Base-by-base conservation (phyloP, 805 yeast genomes). In the Candida suzukii region DNA sequence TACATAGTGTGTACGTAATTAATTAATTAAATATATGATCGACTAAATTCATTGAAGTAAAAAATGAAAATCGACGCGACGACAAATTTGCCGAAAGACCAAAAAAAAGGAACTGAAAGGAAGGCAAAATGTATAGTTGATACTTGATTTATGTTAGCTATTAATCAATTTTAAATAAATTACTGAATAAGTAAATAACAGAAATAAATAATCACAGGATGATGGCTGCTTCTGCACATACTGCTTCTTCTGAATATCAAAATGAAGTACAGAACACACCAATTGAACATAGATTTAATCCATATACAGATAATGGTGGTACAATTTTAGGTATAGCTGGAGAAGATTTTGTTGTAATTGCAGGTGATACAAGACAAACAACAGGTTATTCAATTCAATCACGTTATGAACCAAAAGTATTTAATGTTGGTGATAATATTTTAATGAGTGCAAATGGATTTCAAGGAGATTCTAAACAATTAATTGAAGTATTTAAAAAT, bases 311-410 rank as follows among this genome's bases (percentile, higher is more conserved):
- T 64, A 88, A 90, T 55, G 99, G 99, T 54, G 99, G 99, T 56
- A 91, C 98, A 8, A 90, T 91, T 41, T 68, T 93, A 51, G 99
- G 98, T 40, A 93, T 93, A 64, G 97, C 99, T 1, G 99, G 99
- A 39, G 86, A 88, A 61, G 97, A 93, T 64, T 93, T 88, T 57
- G 96, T 96, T 17, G 93, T 93, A 28, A 71, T 93, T 46, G 99
- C 99, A 1, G 98, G 98, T 36, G 99, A 93, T 63, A 93, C 99
- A n/a, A 83, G 99, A 70, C 95, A 85, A 57, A 87, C 95, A 5
- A 81, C 84, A 17, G 99, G 97, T 19, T 93, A 88, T 66, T 80
- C 86, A 47, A 93, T 93, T 62, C 88, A 93, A 61, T 81, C 97
- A 10, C 80, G 99, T 58, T 81, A 84, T 61, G 93, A 87, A 61